These are phyloP conservation scores for Pleurotus citrinopileatus DNA, from an alignment of 768 basidiomycete genomes.

Conservation along the genomic window DNA sequence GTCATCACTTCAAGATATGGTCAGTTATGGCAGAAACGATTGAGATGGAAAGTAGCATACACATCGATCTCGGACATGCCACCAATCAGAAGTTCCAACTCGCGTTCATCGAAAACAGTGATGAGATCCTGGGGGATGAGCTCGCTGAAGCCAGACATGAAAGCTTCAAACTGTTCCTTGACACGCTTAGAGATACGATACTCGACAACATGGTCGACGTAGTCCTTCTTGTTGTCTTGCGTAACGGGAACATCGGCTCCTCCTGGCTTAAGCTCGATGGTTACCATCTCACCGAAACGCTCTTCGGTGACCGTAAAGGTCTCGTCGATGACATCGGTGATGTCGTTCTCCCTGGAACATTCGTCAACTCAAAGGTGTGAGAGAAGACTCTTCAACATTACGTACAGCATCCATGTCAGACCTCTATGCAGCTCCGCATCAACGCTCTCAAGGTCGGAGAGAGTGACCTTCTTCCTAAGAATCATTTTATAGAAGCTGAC, in stretches of 20 bases:
- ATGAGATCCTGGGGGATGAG: slow-evolving; percentile 96
- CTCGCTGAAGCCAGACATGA: slow-evolving; percentile 99
- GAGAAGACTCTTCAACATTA: slow-evolving; percentile 13
- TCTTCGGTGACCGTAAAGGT: slow-evolving; percentile 97
- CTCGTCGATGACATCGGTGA: slow-evolving; percentile 96
- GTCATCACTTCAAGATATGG: slow-evolving; percentile 61
- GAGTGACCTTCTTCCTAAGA: slow-evolving; percentile 92
- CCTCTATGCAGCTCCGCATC: slow-evolving; percentile 94
- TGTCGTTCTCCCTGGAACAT: slow-evolving; percentile 86
- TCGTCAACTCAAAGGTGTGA: slow-evolving; percentile 12
- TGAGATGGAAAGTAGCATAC: slow-evolving; percentile 43
- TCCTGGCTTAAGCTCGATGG: slow-evolving; percentile 89
- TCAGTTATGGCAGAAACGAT: background rate
- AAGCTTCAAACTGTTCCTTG: slow-evolving; percentile 98
- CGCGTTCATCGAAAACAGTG: slow-evolving; percentile 98
- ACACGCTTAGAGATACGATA: slow-evolving; percentile 97
- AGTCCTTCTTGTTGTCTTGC: slow-evolving; percentile 98
- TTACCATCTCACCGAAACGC: slow-evolving; percentile 97
- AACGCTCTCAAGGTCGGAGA: slow-evolving; percentile 93
- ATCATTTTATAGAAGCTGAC: slow-evolving; percentile 99
- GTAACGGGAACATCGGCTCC: slow-evolving; percentile 88
- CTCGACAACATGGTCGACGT: slow-evolving; percentile 91
- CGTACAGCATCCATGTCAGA: slow-evolving; percentile 98
- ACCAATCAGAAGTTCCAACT: slow-evolving; percentile 94
- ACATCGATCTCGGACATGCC: slow-evolving; percentile 99